phyloP scores from a whole-genome alignment of 352 stramenopile species.

The Pythium pectinolyticum region DNA sequence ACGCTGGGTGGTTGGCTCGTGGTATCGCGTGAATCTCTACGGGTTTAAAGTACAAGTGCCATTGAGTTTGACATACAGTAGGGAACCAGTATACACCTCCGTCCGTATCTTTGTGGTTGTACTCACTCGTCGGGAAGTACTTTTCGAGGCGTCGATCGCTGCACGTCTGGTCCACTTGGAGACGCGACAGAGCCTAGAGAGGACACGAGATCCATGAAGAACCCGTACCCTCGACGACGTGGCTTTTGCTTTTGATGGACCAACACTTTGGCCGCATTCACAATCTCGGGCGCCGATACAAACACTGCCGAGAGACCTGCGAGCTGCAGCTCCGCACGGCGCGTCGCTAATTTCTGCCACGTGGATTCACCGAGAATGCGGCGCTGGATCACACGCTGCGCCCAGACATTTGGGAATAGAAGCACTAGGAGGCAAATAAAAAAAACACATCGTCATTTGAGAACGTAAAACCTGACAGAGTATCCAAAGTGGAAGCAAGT shows the following conservation, averaged over 20 bases:
- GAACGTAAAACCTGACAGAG: neutral
- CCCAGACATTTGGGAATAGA: conserved; percentile 63
- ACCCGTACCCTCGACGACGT: neutral
- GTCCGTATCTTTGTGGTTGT: neutral
- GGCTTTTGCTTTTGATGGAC: conserved; percentile 19
- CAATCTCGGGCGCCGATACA: conserved; percentile 42
- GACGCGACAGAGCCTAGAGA: neutral
- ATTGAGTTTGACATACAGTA: neutral
- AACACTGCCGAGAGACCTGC: conserved; percentile 28
- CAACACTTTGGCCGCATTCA: conserved; percentile 30
- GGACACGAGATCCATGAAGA: neutral
- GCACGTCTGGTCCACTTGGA: neutral
- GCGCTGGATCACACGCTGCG: conserved; percentile 46
- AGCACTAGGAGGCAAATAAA: conserved; percentile 43
- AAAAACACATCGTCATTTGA: neutral
- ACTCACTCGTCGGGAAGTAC: conserved; percentile 22
- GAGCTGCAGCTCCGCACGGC: conserved; percentile 38
- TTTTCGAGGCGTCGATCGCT: conserved; percentile 21
- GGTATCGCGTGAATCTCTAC: no score
- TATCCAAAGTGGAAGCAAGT: neutral
- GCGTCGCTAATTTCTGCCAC: conserved; percentile 41
- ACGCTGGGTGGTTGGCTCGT: neutral
- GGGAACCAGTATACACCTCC: neutral
- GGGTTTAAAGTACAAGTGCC: neutral
- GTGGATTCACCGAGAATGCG: conserved; percentile 51